These are phyloP conservation scores for Dioszegia crocea DNA, from an alignment of 768 basidiomycete species.

Conservation along the genomic window DNA sequence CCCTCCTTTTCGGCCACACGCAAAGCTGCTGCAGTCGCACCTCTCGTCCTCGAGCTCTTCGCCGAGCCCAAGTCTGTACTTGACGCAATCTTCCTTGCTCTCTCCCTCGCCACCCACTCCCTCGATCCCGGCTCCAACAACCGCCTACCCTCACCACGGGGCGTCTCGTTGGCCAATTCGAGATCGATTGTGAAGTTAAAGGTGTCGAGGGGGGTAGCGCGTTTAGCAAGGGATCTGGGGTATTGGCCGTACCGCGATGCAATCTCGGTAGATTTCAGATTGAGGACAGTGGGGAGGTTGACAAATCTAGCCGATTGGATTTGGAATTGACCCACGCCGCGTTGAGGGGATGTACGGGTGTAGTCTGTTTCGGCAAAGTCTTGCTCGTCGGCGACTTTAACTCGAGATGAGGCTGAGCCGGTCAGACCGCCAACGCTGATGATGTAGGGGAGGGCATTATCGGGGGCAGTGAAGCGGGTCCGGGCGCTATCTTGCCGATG, in stretches of 20 bases:
- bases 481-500: not conserved
- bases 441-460: not conserved
- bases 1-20: too few species aligned
- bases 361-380: conserved; percentile 8
- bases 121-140: not conserved
- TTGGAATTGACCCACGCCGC: conserved; percentile 10
- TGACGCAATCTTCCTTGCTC: not conserved
- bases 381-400: not conserved
- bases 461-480: not conserved
- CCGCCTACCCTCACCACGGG: not conserved
- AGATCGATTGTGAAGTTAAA: conserved; percentile 13
- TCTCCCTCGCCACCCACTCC: not conserved
- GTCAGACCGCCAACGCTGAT: conserved; percentile 14
- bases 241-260: not conserved
- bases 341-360: conserved; percentile 2
- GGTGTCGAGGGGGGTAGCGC: conserved; percentile 9
- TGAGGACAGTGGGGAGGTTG: conserved; percentile 10
- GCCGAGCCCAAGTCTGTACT: too few species aligned
- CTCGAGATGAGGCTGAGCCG: not conserved
- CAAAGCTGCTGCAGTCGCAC: too few species aligned
- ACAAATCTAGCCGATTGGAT: conserved; percentile 2
- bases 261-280: not conserved
- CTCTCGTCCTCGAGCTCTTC: too few species aligned
- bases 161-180: not conserved
- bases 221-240: not conserved